Evolutionary conservation across 306 rosid genomes (phyloP), one percentile per base, ranked within the genome.

Genomic region (Ceratonia siliqua): DNA sequence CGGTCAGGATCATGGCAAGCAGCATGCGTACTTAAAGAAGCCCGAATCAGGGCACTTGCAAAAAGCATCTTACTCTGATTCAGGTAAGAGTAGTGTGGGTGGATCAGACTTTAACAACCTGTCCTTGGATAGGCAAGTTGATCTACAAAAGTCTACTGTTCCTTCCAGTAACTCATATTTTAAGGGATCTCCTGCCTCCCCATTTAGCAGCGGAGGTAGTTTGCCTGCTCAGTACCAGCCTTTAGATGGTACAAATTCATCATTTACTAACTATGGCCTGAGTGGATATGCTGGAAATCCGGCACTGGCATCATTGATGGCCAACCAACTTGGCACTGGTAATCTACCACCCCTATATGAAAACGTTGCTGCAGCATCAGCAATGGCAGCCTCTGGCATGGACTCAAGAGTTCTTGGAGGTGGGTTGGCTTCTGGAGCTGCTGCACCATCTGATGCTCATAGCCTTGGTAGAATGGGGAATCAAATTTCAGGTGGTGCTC

Each of bases 371-470:
- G 92, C 89, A 18, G 94, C 94, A 70, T 82, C 97, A 56, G 90
- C 79, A 57, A 67, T 94, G 90, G 90, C 78, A 8, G 62, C 87
- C 22, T 87, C 93, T 36, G 94, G 94, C 73, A 82, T 91, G 87
- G 98, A 91, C 61, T 78, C 97, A 0, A 82, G 97, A 82, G 56
- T 88, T 42, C 89, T 89, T 78, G 96, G 90, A 32, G 88, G 96
- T 25, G 85, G 89, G 25, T 78, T 89, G 83, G 62, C 86, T 72
- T 83, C 87, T 57, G 97, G 93, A 82, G 81, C 82, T 58, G 78
- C 86, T 62, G 76, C 87, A 66, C 81, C 84, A 17, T 81, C 96
- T 62, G 98, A 89, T 68, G 72, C 87, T 21, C 94, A 89, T 65
- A 82, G 77, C 70, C 89, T 78, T 33, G 85, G 93, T 74, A 83